Conservation (phyloP, 306 rosid species). For the Pyrus pyrifolia region DNA sequence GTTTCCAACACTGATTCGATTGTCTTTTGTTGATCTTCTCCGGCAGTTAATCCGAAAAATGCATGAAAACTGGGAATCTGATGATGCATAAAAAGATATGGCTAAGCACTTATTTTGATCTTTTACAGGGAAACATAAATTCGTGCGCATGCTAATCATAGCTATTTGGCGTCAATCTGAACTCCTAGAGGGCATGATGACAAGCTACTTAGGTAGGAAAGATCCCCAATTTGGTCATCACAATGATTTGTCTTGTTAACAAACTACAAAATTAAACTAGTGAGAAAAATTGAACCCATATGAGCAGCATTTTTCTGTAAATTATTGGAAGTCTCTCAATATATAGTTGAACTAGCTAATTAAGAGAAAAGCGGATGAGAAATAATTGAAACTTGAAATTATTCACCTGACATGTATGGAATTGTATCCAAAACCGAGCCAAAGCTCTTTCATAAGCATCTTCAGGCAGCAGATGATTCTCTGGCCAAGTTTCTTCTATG, state of each 20-base stretch:
- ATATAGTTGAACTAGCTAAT: not conserved
- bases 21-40: constrained; percentile 18
- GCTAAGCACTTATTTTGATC: not conserved
- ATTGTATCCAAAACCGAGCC: constrained; percentile 47
- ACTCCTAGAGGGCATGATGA: too few relatives aligned
- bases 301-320: not conserved
- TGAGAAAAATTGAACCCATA: not conserved
- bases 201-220: too few relatives aligned
- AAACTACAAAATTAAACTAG: not conserved
- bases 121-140: not conserved
- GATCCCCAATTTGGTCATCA: not conserved
- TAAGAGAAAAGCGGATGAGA: not conserved
- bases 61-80: not conserved
- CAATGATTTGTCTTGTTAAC: not conserved
- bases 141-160: not conserved
- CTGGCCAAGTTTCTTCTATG: constrained; percentile 50
- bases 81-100: not conserved
- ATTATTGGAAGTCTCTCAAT: not conserved
- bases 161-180: too few relatives aligned
- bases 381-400: not conserved
- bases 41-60: not conserved
- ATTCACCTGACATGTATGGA: not conserved
- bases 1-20: not conserved
- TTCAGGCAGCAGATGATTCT: constrained; percentile 30
- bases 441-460: constrained; percentile 32